Evolutionary conservation across 2,329 filamentous ascomycete genomes (phyloP), one percentile per base, ranked within the genome.

Genomic region (Alternaria triticina): DNA sequence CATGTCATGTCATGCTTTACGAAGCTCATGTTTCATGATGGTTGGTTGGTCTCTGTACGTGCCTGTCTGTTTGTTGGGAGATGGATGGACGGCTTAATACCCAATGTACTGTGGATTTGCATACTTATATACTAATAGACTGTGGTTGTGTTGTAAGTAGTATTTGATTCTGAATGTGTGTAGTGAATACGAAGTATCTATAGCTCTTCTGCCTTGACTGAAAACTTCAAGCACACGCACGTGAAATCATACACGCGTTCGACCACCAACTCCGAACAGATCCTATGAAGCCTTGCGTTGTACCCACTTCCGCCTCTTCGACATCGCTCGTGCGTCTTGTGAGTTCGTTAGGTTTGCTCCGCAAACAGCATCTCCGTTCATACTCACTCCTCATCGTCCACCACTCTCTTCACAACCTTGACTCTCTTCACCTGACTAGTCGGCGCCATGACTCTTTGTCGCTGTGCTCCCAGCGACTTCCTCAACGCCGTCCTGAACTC

Each of bases 401-500:
- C 57, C 7, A 20, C 40, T 47, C 15, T 25, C 36, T 46, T 54
- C 7, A 11, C 8, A 9, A 40, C 23, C 49, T 61, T 67, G 12
- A 23, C 54, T 57, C 43, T 65, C 30, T 55, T 66, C 22, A n/a
- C 23, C 9, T 40, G 36, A 40, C 36, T 40, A 40, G 57, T 12
- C 17, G 27, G 55, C 15, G 46, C 50, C 55, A 68, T 64, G n/a
- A 72, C 43, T 54, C 49, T 64, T 54, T 74, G 66, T 57, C 70
- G 68, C 22, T 72, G 70, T 11, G 22, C 59, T 22, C 46, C 56
- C 13, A 78, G 49, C 20, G 68, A 51, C 62, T 64, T 70, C n/a
- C 65, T 65, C 54, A 78, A 22, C 33, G 68, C 66, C 1, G 40
- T 28, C 7, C 54, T 63, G 51, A 77, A 77, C 2, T 51, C 51